Conservation (phyloP, 2,329 filamentous ascomycete species). For the Talaromyces sp. region DNA sequence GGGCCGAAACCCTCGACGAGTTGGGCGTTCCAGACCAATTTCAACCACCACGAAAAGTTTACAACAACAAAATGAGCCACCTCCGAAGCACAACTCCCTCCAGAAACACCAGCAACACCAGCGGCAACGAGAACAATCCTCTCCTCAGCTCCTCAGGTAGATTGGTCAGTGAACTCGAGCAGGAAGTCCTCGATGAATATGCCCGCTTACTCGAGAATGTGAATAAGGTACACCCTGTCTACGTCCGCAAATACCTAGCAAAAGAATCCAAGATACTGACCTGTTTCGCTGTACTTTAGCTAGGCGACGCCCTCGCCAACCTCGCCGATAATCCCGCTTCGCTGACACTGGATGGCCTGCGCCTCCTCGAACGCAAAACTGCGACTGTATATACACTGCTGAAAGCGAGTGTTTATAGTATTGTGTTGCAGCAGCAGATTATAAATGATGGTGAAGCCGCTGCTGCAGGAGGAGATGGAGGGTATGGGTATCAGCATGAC, state of each 20-base stretch:
- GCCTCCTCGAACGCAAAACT: slow-evolving; percentile 89
- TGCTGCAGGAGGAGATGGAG: slow-evolving; percentile 22
- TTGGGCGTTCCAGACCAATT: background rate
- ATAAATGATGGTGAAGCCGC: slow-evolving; percentile 55
- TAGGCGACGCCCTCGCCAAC: slow-evolving; percentile 49
- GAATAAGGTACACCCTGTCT: slow-evolving; percentile 63
- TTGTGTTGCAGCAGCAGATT: slow-evolving; percentile 96
- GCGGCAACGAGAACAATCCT: slow-evolving; percentile 29
- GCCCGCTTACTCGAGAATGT: slow-evolving; percentile 82
- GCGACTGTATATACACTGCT: slow-evolving; percentile 91
- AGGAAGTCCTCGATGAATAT: slow-evolving; percentile 94
- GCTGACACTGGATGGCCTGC: slow-evolving; percentile 71
- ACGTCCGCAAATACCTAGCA: background rate
- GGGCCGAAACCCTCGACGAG: background rate
- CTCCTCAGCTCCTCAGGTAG: slow-evolving; percentile 38
- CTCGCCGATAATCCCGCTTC: slow-evolving; percentile 66
- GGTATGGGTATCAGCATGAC: slow-evolving; percentile 22
- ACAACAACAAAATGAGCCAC: background rate
- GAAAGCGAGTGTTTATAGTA: slow-evolving; percentile 98
- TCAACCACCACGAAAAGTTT: background rate
- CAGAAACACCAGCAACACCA: slow-evolving; percentile 6
- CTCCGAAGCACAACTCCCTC: slow-evolving; percentile 12
- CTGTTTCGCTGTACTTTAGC: slow-evolving; percentile 21
- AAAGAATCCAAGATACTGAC: background rate
- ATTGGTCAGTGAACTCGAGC: slow-evolving; percentile 71